Evolutionary conservation across 768 basidiomycete genomes (phyloP), one percentile per base, ranked within the genome.

Genomic region (Sarcodon sp.): DNA sequence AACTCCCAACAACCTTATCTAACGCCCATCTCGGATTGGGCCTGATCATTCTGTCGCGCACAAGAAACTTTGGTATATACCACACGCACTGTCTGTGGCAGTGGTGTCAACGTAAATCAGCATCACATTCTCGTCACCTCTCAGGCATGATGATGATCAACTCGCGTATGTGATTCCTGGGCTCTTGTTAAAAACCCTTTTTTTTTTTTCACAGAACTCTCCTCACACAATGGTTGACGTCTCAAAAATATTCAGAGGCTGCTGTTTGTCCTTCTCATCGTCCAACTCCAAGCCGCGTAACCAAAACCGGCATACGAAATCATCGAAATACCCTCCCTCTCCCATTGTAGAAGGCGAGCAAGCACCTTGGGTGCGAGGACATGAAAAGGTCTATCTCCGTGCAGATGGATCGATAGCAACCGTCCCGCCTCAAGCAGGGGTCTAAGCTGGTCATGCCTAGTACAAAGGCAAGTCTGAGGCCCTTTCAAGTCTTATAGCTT

Each of bases 281-380:
- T 27, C 21, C 21, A 27, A 4, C 21, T 4, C 21, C 4, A 27
- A 27, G 21, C 21, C 21, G 21, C 21, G 21, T 27, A 47, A 45
- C 39, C 37, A 48, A 37, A 50, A 49, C 46, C 34, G 37, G 18
- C 45, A 46, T 37, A 50, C 47, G 33, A 48, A 47, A 36, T 33
- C 32, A 41, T 37, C 21, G 43, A 27, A 27, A 27, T 27, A 51
- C 6, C 53, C 50, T 5, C 46, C 52, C 9, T 59, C 59, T 16
- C 60, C 59, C 15, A 39, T 53, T 6, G 33, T 59, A 44, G 51
- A 46, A 32, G 58, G 46, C 15, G 57, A 61, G n/a, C 51, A 54
- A 6, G 51, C 60, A 3, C 60, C 60, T 4, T 67, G 65, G 66
- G 51, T 62, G 10, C 41, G 53, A 16, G 61, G 56, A 2, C 60